Evolutionary conservation across 352 stramenopile species (phyloP).

Genomic region (Globisporangium paddicum): DNA sequence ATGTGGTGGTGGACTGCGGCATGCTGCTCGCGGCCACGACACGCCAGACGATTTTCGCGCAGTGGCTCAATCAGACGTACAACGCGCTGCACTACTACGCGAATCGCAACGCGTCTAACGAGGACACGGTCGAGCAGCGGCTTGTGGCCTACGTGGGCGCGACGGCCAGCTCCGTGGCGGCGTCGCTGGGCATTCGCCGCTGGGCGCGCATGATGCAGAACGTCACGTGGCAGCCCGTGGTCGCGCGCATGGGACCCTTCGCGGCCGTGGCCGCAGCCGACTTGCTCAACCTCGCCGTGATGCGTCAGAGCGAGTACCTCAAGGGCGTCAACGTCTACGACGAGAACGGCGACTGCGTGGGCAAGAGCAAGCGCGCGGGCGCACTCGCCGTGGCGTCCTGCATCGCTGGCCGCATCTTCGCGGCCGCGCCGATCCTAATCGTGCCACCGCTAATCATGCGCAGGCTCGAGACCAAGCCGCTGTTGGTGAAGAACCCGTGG

Average conservation of each 20-base stretch:
- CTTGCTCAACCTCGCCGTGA: conserved; percentile 81
- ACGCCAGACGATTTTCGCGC: conserved; percentile 60
- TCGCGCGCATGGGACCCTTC: conserved; percentile 73
- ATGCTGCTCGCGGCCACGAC: conserved; percentile 78
- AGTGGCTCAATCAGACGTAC: conserved; percentile 89
- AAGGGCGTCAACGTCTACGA: conserved; percentile 81
- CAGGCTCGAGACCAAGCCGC: conserved; percentile 39
- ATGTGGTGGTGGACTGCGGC: conserved; percentile 72
- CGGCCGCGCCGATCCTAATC: conserved; percentile 75
- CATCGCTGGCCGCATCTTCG: conserved; percentile 70
- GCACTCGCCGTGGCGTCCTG: conserved; percentile 72
- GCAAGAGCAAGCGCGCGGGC: conserved; percentile 71
- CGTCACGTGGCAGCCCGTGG: conserved; percentile 36
- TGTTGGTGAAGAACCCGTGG: conserved; percentile 38
- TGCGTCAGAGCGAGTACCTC: conserved; percentile 82
- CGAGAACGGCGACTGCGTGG: conserved; percentile 69
- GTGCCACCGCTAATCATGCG: conserved; percentile 63
- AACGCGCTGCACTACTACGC: conserved; percentile 90
- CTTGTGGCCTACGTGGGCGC: conserved; percentile 64
- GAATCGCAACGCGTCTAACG: conserved; percentile 83
- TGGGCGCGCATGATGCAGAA: conserved; percentile 45
- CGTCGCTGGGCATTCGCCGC: conserved; percentile 64
- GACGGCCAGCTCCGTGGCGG: conserved; percentile 68
- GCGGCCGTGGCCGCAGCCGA: conserved; percentile 78
- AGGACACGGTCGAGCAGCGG: conserved; percentile 71